Evolutionary conservation across 1,139 yeast genomes (phyloP), one percentile per base, ranked within the genome.

Genomic region (Pichia sp.): DNA sequence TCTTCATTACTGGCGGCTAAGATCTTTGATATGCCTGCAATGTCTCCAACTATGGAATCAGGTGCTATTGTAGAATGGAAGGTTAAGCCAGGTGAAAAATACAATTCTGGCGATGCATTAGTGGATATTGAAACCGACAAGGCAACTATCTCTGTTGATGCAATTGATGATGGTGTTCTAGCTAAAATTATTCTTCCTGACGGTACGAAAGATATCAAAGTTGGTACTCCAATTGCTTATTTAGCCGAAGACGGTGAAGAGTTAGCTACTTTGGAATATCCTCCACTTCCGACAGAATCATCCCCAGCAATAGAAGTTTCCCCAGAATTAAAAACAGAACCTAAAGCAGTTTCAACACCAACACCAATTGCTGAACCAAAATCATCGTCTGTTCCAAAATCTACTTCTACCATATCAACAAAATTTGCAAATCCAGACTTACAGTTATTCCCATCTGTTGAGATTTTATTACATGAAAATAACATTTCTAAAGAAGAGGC

Each of bases 21-120:
- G 35, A 71, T 82, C 48, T 87, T 85, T 68, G 80, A 73, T 48
- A 92, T 92, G 97, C 98, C 98, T 4, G 97, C 98, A 26, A 87
- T 92, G 97, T 89, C 97, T 8, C 98, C 98, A 38, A 92, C 98
- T 22, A 92, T 92, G 98, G 88, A 92, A 27, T 89, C 83, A 63
- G 98, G 98, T 42, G 96, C 96, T n/a, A 78, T 92, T 58, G 88
- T 88, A n/a, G 74, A 80, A 48, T 92, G 98, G 98, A 87, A 88
- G 65, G 75, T 82, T 61, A 82, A 88, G 63, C 81, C 82, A 44
- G 97, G 96, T 43, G 94, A 87, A 15, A 53, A 72, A 8, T 90
- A 84, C 67, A 64, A 71, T 40, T 79, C 95, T 6, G 98, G 98
- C 27, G 97, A 92, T 62, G 89, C 86, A 3, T 68, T 89, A 48